These are phyloP conservation scores for Sequoia sempervirens DNA, from an alignment of 75 land plant species.

Conservation along the genomic window DNA sequence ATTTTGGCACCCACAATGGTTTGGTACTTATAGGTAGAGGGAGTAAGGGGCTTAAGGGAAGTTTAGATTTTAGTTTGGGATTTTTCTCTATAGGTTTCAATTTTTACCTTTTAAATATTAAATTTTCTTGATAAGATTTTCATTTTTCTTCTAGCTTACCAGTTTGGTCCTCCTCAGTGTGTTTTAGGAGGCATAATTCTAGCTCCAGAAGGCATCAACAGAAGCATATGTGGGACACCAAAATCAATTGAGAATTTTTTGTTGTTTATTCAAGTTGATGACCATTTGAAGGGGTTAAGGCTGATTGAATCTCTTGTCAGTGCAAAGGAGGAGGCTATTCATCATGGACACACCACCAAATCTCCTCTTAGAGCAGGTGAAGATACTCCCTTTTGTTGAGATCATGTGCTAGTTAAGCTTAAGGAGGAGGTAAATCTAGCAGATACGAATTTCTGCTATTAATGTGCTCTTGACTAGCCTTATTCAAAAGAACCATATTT, in stretches of 20 bases:
- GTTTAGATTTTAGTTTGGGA: not conserved
- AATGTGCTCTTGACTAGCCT: too few relatives aligned
- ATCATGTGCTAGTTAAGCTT: constrained; percentile 93
- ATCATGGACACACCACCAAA: constrained; percentile 75
- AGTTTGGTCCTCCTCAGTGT: constrained; percentile 63
- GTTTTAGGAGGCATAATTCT: constrained; percentile 99
- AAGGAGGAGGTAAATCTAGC: constrained; percentile 57
- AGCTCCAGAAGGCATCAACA: constrained; percentile 97
- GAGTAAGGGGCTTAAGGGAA: not conserved
- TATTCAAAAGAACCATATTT: too few relatives aligned
- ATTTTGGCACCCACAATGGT: not conserved
- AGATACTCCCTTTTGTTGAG: constrained; percentile 99
- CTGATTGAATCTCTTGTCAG: constrained; percentile 70
- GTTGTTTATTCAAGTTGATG: constrained; percentile 62
- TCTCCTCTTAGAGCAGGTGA: constrained; percentile 94
- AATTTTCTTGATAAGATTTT: not conserved
- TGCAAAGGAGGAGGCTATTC: constrained; percentile 85
- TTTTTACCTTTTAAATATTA: not conserved
- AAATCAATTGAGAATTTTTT: constrained; percentile 76
- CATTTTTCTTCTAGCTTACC: constrained; percentile 13
- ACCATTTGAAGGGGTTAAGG: constrained; percentile 70
- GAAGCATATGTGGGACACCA: constrained; percentile 87
- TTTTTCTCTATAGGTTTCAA: not conserved
- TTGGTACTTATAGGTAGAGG: not conserved
- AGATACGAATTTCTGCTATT: too few relatives aligned